Conservation (phyloP, 169 alveolate genomes). For the Plasmodium vivax region DNA sequence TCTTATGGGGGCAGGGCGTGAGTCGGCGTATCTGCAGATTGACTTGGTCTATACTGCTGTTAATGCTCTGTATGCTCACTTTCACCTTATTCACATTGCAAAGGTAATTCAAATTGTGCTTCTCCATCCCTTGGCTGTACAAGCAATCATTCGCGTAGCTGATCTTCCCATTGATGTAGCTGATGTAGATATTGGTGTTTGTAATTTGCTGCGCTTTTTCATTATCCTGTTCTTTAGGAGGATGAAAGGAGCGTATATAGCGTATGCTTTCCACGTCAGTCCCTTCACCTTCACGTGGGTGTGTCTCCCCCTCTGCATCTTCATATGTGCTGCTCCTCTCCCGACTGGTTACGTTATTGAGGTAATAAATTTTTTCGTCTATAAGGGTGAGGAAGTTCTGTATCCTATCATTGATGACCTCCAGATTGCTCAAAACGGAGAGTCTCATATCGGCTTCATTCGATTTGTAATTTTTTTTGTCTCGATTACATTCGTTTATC, state of each 20-base stretch:
- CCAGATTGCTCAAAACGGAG: not conserved
- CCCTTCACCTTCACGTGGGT: not conserved
- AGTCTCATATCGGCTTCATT: not conserved
- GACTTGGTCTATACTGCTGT: conserved; percentile 15
- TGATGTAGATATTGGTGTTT: conserved; percentile 6
- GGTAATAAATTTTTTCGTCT: conserved; percentile 34
- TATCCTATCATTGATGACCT: conserved; percentile 1
- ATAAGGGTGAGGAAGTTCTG: not conserved
- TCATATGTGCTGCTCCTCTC: not conserved
- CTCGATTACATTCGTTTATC: conserved; percentile 34
- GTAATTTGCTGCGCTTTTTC: not conserved
- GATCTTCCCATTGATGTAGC: conserved; percentile 7
- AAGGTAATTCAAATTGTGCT: conserved; percentile 17
- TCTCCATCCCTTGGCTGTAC: not conserved
- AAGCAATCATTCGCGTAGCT: not conserved
- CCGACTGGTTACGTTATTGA: conserved; percentile 20
- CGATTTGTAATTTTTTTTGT: not conserved
- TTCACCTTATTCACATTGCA: conserved; percentile 23
- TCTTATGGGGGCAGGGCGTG: not conserved
- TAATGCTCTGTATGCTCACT: not conserved
- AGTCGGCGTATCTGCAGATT: conserved; percentile 1
- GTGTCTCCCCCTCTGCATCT: not conserved
- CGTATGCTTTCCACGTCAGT: not conserved
- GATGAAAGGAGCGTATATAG: not conserved
- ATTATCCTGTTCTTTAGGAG: not conserved